Percentiles rank a stretch among this genome's conserved stretches.
Conservation (phyloP, 768 basidiomycete species). For the Leccinum incarnatum region DNA sequence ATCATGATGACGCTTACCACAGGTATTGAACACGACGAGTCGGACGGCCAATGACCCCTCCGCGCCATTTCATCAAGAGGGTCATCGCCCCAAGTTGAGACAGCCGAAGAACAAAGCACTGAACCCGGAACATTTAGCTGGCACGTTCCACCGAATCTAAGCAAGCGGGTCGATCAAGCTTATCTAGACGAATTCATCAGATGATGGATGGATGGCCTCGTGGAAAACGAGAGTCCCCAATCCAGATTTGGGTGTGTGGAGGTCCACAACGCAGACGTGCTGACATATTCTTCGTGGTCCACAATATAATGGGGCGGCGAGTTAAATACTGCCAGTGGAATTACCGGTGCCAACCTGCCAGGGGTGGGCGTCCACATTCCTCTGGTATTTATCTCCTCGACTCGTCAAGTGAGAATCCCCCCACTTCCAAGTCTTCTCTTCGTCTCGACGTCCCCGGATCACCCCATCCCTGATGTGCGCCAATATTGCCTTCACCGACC, state of each 20-base stretch:
- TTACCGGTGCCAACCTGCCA: neutral
- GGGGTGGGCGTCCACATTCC: neutral
- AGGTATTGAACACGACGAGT: no score
- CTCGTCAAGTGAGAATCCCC: slow-evolving; percentile 1
- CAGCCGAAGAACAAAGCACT: slow-evolving; percentile 1
- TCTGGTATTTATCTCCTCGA: slow-evolving; percentile 7
- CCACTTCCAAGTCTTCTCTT: neutral
- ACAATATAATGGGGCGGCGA: slow-evolving; percentile 6
- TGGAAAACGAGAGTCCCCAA: slow-evolving; percentile 11
- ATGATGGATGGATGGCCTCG: slow-evolving; percentile 17
- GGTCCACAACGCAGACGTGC: slow-evolving; percentile 21
- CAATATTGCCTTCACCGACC: neutral
- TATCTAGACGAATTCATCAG: slow-evolving; percentile 4
- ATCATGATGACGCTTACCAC: no score
- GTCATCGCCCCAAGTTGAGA: neutral
- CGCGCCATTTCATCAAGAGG: no score
- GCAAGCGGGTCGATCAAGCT: slow-evolving; percentile 8
- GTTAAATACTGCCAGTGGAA: slow-evolving; percentile 23
- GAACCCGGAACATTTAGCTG: slow-evolving; percentile 12
- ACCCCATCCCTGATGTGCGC: slow-evolving; percentile 12
- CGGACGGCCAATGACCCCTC: no score
- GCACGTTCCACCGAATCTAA: slow-evolving; percentile 10
- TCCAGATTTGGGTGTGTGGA: slow-evolving; percentile 18
- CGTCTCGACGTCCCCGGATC: neutral
- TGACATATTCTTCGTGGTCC: slow-evolving; percentile 5